A percentile compares a stretch with the other conserved stretches of the same genome.
These are phyloP conservation scores for Solanum chiquidenum DNA, from an alignment of 257 asterid genomes.

Conservation along the genomic window DNA sequence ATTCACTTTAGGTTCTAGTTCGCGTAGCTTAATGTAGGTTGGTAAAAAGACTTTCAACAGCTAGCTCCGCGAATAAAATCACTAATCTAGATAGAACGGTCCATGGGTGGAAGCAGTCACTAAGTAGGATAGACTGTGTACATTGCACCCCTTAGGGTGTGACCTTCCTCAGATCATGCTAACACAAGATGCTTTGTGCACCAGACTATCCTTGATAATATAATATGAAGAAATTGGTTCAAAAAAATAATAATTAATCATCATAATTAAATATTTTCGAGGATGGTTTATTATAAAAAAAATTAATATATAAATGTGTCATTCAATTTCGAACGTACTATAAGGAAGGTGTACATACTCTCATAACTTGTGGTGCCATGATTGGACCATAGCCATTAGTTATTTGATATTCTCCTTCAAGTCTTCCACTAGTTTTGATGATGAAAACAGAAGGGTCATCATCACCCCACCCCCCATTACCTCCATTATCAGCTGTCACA, in stretches of 20 bases:
- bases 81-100: not conserved
- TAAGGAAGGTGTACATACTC: conserved; percentile 14
- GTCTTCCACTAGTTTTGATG: conserved; percentile 10
- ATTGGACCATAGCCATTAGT: conserved; percentile 72
- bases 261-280: no score
- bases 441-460: conserved; percentile 66
- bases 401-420: conserved; percentile 64
- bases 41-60: not conserved
- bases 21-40: not conserved
- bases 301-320: not conserved
- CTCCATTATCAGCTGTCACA: conserved; percentile 49
- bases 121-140: not conserved
- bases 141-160: not conserved
- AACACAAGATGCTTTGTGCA: no score
- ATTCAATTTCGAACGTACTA: not conserved
- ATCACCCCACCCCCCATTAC: conserved; percentile 52
- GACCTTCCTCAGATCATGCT: no score
- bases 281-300: no score
- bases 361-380: conserved; percentile 40
- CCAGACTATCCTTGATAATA: no score
- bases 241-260: not conserved
- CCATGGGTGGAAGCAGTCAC: fast-evolving
- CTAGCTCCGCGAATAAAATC: no score
- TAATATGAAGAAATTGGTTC: not conserved
- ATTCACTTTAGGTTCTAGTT: not conserved